Evolutionary conservation across 768 basidiomycete genomes (phyloP), one percentile per base, ranked within the genome.

Genomic region (Kwoniella dejecticola): DNA sequence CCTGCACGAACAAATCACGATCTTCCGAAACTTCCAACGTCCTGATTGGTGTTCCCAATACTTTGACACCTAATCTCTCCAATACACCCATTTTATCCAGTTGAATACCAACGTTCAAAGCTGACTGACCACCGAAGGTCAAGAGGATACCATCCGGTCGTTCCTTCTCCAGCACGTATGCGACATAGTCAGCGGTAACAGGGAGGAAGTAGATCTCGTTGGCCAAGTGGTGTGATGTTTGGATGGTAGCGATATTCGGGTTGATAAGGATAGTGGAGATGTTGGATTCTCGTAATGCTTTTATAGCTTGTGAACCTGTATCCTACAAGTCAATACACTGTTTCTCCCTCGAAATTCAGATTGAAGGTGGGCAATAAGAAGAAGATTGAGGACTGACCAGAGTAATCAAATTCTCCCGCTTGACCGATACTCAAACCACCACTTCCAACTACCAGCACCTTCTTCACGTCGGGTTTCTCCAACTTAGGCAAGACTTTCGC

Each of bases 371-470:
- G n/a, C 8, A 29, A 19, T 6, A 45, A 13, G 15, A 8, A 49
- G 3, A 13, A 17, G 12, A 17, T 40, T 15, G n/a, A n/a, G 33
- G 46, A 64, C 80, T 64, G 41, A 81, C 81, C 96, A 19, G 95
- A 97, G 79, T 99, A 99, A 79, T 99, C 96, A 79, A 99, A 99
- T 81, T 99, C 96, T 79, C 96, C 96, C 4, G 96, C 96, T 79
- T 99, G 96, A 27, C 96, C 96, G 59, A 99, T 99, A 72, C 87
- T 89, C 46, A 99, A 86, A 55, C 96, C 96, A 68, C 96, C 96
- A 68, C 88, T 89, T 60, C 96, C 96, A 23, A 99, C 92, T 63
- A 98, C 91, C 69, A 97, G 85, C 52, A 98, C 96, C 74, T 92
- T 93, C 79, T 89, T 86, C 52, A 98, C 93, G 68, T 96, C 86